Base-by-base conservation (phyloP, 2,329 filamentous ascomycete genomes). In the Lanzia echinophila region DNA sequence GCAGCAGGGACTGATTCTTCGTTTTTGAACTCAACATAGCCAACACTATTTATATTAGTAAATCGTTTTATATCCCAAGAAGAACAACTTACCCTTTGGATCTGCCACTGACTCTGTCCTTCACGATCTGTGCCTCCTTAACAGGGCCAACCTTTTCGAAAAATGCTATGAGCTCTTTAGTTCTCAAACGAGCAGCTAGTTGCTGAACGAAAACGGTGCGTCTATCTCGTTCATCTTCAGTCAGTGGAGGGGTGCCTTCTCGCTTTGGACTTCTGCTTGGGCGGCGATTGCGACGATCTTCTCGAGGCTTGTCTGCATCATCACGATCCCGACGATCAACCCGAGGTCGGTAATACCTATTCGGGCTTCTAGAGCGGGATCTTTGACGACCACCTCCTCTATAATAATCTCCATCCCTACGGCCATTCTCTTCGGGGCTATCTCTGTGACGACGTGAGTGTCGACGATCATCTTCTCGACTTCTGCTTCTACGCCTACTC, bases 131-230 rank as follows among this genome's bases (percentile, higher is more conserved):
- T 48, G 94, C 94, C 71, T 97, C 94, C 65, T 94, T 95, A 53
- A 99, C 94, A 38, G 88, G 85, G 59, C 94, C 94, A 65, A 94
- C 87, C 72, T 92, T 91, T 70, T 96, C 90, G 68, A 99, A 99
- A 71, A 99, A 99, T 58, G 85, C 82, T 71, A 95, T 92, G 60
- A 99, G 79, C 71, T 97, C 90, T 67, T 90, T 90, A 53, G 89
- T 96, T 64, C 92, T 86, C 61, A 97, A 80, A 67, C 94, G 88
- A 62, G 91, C 91, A 63, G 94, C 94, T 68, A 99, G 86, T 73
- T 99, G 94, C 76, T 99, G 94, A 53, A 99, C 94, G 69, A 99
- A 99, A 56, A 99, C 90, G 55, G 95, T 99, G 66, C 94, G 88
- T 65, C 90, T 87, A 74, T 99, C 94, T 68, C 92, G 87, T 73